These are phyloP conservation scores for Cinchona pubescens DNA, from an alignment of 257 asterid genomes.

Conservation along the genomic window DNA sequence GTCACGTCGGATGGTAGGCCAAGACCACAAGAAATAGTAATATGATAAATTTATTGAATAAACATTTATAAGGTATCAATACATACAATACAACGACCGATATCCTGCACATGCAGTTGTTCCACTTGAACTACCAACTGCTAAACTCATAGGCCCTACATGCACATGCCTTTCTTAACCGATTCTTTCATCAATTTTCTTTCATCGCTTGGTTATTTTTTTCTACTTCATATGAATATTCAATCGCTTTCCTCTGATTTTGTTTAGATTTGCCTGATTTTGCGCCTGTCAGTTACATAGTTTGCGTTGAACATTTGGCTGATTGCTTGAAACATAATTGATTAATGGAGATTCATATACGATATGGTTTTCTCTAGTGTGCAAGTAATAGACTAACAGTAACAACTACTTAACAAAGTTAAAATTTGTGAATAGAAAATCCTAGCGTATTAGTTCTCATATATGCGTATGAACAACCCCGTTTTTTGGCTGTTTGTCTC, in stretches of 20 bases:
- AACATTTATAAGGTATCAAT: slow-evolving; percentile 25
- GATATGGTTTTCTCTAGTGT: not conserved
- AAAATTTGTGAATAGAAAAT: not conserved
- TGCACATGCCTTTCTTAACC: slow-evolving; percentile 57
- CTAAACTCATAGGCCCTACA: slow-evolving; percentile 53
- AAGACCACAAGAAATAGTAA: slow-evolving; percentile 34
- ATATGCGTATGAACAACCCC: not conserved
- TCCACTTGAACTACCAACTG: slow-evolving; percentile 67
- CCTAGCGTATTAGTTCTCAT: not conserved
- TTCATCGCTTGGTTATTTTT: too few species aligned
- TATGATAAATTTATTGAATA: slow-evolving; percentile 5
- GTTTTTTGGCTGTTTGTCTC: not conserved
- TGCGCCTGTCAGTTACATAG: slow-evolving; percentile 11
- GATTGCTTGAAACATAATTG: slow-evolving; percentile 7
- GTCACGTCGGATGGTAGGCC: slow-evolving; percentile 22
- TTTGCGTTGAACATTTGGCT: slow-evolving; percentile 9
- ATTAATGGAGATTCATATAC: not conserved
- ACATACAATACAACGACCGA: slow-evolving; percentile 40
- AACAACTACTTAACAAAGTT: not conserved
- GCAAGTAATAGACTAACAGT: too few species aligned
- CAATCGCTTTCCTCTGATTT: not conserved
- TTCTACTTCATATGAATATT: not conserved
- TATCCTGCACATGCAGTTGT: slow-evolving; percentile 76
- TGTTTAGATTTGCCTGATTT: slow-evolving; percentile 12
- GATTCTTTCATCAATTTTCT: slow-evolving; percentile 16